Evolutionary conservation across 164 flowering plant species (phyloP).

Genomic region (Tetrastigma voinierianum): DNA sequence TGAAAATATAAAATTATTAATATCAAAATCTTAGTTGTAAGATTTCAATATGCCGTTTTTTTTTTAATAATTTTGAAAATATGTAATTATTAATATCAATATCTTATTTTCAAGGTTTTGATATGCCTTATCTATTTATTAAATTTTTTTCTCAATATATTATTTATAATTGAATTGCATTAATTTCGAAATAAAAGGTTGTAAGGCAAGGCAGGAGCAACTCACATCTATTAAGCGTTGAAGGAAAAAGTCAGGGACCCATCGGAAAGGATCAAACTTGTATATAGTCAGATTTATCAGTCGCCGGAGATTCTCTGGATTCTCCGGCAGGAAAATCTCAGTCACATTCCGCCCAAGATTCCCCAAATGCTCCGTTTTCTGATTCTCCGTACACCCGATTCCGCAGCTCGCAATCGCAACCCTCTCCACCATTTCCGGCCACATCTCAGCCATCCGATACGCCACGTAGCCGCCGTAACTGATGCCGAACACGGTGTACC

Average conservation of each 20-base stretch:
- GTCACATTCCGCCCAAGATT: conserved; percentile 16
- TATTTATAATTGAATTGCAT: background rate
- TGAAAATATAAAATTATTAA: no score
- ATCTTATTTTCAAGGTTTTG: no score
- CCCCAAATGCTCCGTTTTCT: conserved; percentile 21
- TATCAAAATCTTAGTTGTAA: no score
- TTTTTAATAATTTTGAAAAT: no score
- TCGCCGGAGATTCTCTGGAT: conserved; percentile 26
- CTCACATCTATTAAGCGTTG: conserved; percentile 43
- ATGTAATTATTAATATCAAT: no score
- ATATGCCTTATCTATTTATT: no score
- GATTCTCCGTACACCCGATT: conserved; percentile 30
- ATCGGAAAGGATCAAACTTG: conserved; percentile 14
- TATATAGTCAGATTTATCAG: conserved; percentile 25
- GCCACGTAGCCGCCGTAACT: conserved; percentile 55
- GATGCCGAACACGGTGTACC: conserved; percentile 23
- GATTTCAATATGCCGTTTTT: no score
- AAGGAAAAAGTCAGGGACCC: conserved; percentile 40
- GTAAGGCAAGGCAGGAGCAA: background rate
- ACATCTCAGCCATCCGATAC: conserved; percentile 50
- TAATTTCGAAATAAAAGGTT: background rate
- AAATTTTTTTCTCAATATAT: no score
- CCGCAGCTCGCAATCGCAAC: conserved; percentile 49
- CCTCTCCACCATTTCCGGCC: conserved; percentile 34
- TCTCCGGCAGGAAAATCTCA: conserved; percentile 40